A percentile compares a stretch with the other conserved stretches of the same genome.
Evolutionary conservation across 1,284 basidiomycete genomes (phyloP).

Genomic region (Mycena sp.): DNA sequence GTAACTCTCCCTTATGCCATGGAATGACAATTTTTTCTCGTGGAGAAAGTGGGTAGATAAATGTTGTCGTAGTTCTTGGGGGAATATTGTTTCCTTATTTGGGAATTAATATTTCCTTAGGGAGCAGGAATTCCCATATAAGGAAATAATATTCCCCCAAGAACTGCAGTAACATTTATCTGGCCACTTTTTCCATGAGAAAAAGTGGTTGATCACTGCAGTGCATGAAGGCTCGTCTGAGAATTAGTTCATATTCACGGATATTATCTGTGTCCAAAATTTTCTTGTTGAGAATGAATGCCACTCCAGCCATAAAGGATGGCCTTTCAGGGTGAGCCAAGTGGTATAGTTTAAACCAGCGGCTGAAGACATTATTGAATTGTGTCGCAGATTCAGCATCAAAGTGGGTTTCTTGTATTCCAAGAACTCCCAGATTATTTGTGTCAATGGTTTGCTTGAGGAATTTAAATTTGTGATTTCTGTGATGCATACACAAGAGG

Average conservation of each 20-base stretch:
- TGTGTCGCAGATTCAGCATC: background rate
- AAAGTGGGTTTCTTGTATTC: constrained; percentile 8
- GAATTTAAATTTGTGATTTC: background rate
- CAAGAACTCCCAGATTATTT: background rate
- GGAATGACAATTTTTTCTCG: constrained; percentile 15
- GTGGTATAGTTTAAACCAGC: constrained; percentile 1
- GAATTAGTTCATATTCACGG: constrained; percentile 15
- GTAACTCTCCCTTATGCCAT: constrained; percentile 16
- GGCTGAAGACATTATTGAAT: background rate
- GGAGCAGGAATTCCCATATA: too few species aligned
- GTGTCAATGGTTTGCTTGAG: background rate
- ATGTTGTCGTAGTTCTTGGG: too few species aligned
- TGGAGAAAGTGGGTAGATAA: too few species aligned
- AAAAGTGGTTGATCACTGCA: too few species aligned
- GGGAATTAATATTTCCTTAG: too few species aligned
- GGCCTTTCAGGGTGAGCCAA: background rate
- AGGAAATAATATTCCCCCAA: too few species aligned
- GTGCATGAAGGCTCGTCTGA: constrained; percentile 25
- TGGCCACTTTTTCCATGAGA: too few species aligned
- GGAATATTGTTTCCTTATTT: too few species aligned
- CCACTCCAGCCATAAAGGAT: constrained; percentile 9
- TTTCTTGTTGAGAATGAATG: constrained; percentile 26
- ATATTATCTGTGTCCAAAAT: constrained; percentile 15
- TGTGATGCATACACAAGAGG: too few species aligned
- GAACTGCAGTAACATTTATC: too few species aligned